These are phyloP conservation scores for Sporothrix brunneoviolacea DNA, from an alignment of 2,329 filamentous ascomycete genomes.

Conservation along the genomic window DNA sequence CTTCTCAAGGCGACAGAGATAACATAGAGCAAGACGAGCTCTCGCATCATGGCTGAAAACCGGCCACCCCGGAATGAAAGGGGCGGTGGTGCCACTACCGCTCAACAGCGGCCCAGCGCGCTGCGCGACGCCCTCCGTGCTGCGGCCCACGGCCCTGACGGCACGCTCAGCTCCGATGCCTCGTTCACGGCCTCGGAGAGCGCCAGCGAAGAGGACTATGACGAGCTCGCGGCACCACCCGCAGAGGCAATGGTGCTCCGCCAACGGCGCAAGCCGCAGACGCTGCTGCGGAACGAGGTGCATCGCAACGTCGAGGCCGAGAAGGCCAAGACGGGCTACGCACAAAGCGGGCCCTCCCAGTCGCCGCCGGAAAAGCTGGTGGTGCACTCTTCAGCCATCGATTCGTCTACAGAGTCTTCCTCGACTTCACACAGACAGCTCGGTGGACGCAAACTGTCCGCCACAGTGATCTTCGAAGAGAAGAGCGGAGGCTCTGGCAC, in stretches of 20 bases:
- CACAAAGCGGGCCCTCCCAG: neutral
- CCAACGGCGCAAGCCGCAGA: constrained; percentile 10
- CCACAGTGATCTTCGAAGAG: constrained; percentile 19
- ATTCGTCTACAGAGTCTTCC: too few relatives aligned
- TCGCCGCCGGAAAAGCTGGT: neutral
- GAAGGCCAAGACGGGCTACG: neutral
- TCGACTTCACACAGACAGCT: constrained; percentile 1
- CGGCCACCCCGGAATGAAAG: neutral
- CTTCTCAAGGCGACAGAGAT: too few relatives aligned
- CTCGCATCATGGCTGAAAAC: neutral
- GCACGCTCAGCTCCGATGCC: constrained; percentile 10
- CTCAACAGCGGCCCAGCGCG: constrained; percentile 14
- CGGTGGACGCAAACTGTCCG: constrained; percentile 15
- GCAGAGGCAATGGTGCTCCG: constrained; percentile 21
- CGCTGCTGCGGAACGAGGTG: constrained; percentile 12
- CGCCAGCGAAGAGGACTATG: constrained; percentile 41
- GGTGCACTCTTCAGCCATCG: neutral
- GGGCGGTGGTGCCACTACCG: neutral
- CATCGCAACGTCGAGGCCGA: neutral
- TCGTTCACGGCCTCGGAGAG: constrained; percentile 30
- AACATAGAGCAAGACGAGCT: too few relatives aligned
- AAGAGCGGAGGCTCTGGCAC: neutral
- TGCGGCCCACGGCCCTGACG: neutral
- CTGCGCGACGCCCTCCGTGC: constrained; percentile 21
- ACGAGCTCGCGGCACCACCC: constrained; percentile 26